Base-by-base conservation (phyloP, 805 yeast genomes). In the Spathaspora girioi region DNA sequence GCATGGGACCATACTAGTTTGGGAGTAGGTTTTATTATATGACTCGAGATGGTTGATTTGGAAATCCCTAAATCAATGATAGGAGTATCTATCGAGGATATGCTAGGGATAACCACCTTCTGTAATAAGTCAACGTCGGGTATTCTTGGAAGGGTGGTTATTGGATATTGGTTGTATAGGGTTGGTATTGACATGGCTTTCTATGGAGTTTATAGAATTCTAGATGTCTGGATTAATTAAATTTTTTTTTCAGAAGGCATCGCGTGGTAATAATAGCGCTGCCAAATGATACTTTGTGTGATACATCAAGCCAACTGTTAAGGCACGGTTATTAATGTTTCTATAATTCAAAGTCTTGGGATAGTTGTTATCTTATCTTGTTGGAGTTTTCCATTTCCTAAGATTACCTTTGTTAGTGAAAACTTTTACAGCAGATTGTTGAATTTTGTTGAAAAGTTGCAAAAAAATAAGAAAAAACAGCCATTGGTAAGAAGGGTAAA, bases 21-120 rank as follows among this genome's bases (percentile, higher is more conserved):
- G n/a, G 86, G 86, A 12, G 82, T 72, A 15, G 86, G 86, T 57
- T 72, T 77, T 48, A 79, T 73, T 35, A 80, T 67, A 58, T 75
- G 79, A 38, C 79, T 72, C 29, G 82, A 78, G 41, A 81, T 68
- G 56, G 73, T 75, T 38, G 83, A 80, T 47, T 80, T 82, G 51
- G 81, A 75, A 45, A 80, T 72, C n/a, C 80, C 83, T 46, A 81
- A 57, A 58, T 80, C 83, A 52, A 81, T 68, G 38, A 61, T 59
- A 43, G 68, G 61, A 5, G 72, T 60, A 17, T 68, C 68, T 31
- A 63, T 52, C 14, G 57, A 54, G 12, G 38, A 31, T 14, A 63
- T 51, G 4, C 51, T 29, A 3, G 72, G 64, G 15, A 65, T 56
- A 26, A 61, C 61, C 5, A 63, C 65, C 52, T 64, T 65, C 26